Conservation (phyloP, 331 rosid genomes). For the Pyracantha coccinea region DNA sequence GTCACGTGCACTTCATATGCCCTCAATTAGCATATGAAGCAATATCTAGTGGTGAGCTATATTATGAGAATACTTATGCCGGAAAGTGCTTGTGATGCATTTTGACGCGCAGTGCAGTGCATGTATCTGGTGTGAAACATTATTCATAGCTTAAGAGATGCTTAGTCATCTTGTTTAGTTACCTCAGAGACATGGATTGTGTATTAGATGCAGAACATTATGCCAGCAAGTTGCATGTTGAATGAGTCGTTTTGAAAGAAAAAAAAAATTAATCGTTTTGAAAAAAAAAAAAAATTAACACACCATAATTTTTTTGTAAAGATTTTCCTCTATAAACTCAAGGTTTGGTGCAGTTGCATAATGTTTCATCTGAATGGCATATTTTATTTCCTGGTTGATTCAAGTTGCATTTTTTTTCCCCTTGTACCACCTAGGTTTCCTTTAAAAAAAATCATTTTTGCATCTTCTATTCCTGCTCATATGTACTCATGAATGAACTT, state of each 20-base stretch:
- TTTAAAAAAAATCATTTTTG: too few species aligned
- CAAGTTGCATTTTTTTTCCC: neutral
- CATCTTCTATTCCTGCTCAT: too few species aligned
- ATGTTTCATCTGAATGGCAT: neutral
- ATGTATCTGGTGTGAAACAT: neutral
- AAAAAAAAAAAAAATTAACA: neutral
- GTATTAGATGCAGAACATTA: neutral
- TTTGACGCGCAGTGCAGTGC: neutral
- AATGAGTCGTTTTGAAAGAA: neutral
- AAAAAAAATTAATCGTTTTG: neutral
- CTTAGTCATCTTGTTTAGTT: neutral
- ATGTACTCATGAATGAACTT: too few species aligned
- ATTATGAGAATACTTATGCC: slow-evolving; percentile 5
- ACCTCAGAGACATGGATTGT: neutral
- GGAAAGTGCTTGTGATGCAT: slow-evolving; percentile 3
- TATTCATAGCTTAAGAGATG: neutral
- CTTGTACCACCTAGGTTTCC: neutral
- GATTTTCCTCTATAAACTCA: neutral
- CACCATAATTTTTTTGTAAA: neutral
- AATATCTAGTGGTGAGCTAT: slow-evolving; percentile 68
- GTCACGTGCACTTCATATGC: slow-evolving; percentile 92
- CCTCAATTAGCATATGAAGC: slow-evolving; percentile 83
- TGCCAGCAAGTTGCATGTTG: neutral
- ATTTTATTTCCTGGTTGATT: neutral
- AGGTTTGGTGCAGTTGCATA: neutral